Evolutionary conservation across 805 yeast species (phyloP).

Genomic region (Limtongia smithiae): DNA sequence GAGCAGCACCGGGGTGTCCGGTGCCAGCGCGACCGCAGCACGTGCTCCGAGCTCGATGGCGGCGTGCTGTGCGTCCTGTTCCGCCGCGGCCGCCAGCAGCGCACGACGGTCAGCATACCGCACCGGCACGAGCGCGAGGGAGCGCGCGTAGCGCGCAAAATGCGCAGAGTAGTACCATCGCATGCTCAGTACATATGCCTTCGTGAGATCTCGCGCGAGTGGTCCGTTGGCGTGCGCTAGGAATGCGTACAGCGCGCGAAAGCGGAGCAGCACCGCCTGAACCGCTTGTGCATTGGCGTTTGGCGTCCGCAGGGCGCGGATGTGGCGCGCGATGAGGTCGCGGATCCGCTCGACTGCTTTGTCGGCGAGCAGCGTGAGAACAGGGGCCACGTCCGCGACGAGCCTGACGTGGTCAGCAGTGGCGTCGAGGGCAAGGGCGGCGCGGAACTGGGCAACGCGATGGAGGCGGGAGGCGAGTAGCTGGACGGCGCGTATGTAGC

Average conservation of each 20-base stretch:
- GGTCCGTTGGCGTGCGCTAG: conserved; percentile 52
- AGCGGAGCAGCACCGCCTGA: conserved; percentile 58
- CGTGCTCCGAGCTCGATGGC: conserved; percentile 60
- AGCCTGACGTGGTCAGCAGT: background rate
- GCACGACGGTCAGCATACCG: conserved; percentile 53
- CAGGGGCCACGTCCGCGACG: conserved; percentile 16
- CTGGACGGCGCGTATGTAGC: conserved; percentile 54
- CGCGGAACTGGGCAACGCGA: conserved; percentile 48
- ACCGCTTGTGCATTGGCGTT: conserved; percentile 68
- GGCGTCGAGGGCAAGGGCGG: conserved; percentile 21
- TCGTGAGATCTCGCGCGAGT: conserved; percentile 66
- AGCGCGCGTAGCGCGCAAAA: conserved; percentile 70
- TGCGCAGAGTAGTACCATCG: conserved; percentile 84
- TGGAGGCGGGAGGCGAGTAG: conserved; percentile 55
- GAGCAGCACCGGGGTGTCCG: conserved; percentile 63
- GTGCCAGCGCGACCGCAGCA: conserved; percentile 51
- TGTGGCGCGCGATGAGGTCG: conserved; percentile 59
- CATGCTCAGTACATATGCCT: conserved; percentile 85
- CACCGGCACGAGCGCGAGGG: conserved; percentile 61
- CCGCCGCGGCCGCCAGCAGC: conserved; percentile 57
- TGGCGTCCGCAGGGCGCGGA: conserved; percentile 63
- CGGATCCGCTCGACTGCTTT: conserved; percentile 72
- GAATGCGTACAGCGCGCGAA: conserved; percentile 60
- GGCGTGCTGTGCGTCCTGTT: conserved; percentile 40
- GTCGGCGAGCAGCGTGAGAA: conserved; percentile 17